Evolutionary conservation across 805 yeast genomes (phyloP), one percentile per base, ranked within the genome.

Genomic region (Candida ulmi): DNA sequence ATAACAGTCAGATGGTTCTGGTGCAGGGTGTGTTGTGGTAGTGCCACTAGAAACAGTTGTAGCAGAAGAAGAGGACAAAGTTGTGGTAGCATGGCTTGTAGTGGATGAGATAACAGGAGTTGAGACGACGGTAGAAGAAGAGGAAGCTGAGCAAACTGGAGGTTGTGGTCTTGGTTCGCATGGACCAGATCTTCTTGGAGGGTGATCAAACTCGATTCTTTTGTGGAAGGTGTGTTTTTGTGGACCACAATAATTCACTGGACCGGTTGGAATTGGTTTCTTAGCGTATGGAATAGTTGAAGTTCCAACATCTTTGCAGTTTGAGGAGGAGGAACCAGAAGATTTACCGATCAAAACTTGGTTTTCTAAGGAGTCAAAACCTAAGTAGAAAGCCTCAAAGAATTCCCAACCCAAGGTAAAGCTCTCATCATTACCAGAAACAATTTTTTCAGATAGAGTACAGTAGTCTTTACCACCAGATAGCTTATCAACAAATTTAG

Each of bases 111-210:
- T n/a, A n/a, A n/a, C n/a, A n/a, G n/a, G n/a, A n/a, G n/a, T n/a
- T n/a, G n/a, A n/a, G n/a, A n/a, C n/a, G n/a, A 17, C 9, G 12
- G 24, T 30, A 32, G 62, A 52, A 36, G 64, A 59, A 23, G 24
- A 21, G 24, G 24, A 21, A 9, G 24, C 9, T 21, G 24, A 21
- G 24, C 44, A 37, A 33, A 46, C 41, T 36, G 65, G 55, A 37
- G 57, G 35, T 39, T 33, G 12, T 12, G 32, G 26, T 5, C 18
- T 13, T 16, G 21, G 17, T 5, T 32, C 26, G 18, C 17, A 17
- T 7, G 34, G 7, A 12, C 27, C 28, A 17, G 11, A 9, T 18
- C 19, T 15, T 11, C 32, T 18, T 18, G 57, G 48, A 16, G 50
- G 43, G 27, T 52, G 40, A 24, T 55, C 49, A 30, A 48, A 37